Conservation (phyloP, 345 rosid species). For the Rhodamnia argentea region DNA sequence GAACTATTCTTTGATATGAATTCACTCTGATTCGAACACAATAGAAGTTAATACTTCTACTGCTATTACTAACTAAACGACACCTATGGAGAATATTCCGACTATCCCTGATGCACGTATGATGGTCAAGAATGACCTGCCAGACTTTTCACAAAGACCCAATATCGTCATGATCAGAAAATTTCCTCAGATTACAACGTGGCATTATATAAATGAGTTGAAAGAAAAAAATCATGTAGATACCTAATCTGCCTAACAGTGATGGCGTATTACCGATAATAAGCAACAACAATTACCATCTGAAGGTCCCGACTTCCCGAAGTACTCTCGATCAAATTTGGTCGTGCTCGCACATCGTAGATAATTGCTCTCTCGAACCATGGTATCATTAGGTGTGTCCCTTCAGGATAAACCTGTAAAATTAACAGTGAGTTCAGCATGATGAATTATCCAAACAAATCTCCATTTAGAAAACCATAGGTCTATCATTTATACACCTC, state of each 20-base stretch:
- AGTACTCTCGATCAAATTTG: constrained; percentile 85
- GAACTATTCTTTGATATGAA: not conserved
- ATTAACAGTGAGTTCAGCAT: not conserved
- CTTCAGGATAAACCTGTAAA: constrained; percentile 85
- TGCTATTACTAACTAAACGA: not conserved
- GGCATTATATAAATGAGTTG: not conserved
- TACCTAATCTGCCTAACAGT: not conserved
- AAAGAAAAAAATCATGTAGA: not conserved
- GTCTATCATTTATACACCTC: not conserved
- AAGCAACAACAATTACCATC: constrained; percentile 36
- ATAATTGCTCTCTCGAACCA: constrained; percentile 94
- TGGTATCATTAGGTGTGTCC: constrained; percentile 89
- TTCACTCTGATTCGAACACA: not conserved
- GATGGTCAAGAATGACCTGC: not conserved
- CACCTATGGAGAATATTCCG: not conserved
- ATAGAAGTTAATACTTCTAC: not conserved
- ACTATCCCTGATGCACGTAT: not conserved
- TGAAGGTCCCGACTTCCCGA: constrained; percentile 98
- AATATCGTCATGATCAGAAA: not conserved
- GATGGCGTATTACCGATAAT: not conserved
- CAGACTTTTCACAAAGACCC: not conserved
- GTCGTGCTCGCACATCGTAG: constrained; percentile 96
- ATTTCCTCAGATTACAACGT: not conserved
- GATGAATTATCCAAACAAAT: not conserved
- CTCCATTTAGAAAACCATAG: not conserved